Base-by-base conservation (phyloP, 208 protist genomes). In the Acanthamoeba castellanii region DNA sequence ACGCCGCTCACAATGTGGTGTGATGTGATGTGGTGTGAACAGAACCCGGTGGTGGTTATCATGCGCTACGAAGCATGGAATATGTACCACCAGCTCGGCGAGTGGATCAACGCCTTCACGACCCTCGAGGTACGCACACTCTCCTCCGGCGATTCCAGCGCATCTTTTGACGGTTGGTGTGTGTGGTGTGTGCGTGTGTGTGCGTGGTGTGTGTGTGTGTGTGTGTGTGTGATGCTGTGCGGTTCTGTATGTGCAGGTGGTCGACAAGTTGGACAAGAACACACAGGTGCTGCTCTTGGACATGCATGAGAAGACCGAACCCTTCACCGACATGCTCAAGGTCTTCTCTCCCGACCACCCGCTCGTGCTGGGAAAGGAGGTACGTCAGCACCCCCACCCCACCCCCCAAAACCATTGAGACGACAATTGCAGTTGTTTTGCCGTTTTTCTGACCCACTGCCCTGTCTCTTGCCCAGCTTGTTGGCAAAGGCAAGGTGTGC, bases 61-160 rank as follows among this genome's bases (percentile, higher is more conserved):
- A 87, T 87, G 78, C 78, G 78, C 16, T 87, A 64, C 13, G 78
- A 87, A 25, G 78, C 78, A 18, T 87, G 50, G 45, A 87, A 87
- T 61, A 18, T 87, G 27, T 87, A 87, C n/a, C 78, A 87, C 47
- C 78, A 87, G 22, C 78, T 87, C 27, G 42, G 78, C 16, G 78
- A 87, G 47, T 87, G 78, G 50, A 59, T 87, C 78, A 87, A 87
- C 78, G 50, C 78, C 78, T 87, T 87, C 78, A 61, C 52, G 30
- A 87, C 78, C 4, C 78, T 87, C 22, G 78, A 87, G 78, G 78
- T 64, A 16, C 18, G 32, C 13, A 20, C 9, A 37, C 32, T 37
- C 72, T 25, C 37, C 32, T 47, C 30, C 22, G 7, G 72, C 72
- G 3, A 7, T 50, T 13, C 37, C 22, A 8, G 2, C 9, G 9